Evolutionary conservation across 1,284 basidiomycete species (phyloP), one percentile per base, ranked within the genome.

Genomic region (Ustilago esculenta): DNA sequence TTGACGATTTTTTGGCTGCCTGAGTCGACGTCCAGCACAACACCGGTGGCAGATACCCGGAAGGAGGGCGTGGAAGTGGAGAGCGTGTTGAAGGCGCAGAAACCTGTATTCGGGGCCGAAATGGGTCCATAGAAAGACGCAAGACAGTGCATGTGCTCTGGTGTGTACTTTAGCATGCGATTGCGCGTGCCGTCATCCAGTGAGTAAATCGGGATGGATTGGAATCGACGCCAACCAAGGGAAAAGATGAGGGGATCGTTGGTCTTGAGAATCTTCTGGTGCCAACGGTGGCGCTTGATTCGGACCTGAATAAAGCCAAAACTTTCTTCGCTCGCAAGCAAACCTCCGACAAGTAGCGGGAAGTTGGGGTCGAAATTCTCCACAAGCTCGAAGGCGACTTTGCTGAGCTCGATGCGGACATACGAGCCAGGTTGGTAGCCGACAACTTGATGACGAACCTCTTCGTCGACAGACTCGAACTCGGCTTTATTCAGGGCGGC

Each of bases 91-190:
- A 99, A 98, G 1, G 95, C 92, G 82, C 94, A 97, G 84, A 98
- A 64, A 7, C 95, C 94, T 0, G 93, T 97, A 82, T 97, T 97
- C 15, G 77, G 80, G 32, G 75, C 67, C 8, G 69, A 60, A 25
- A 69, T 52, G 9, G 80, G 78, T 1, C 73, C 78, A 39, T 77
- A 81, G 84, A 98, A 98, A 0, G 94, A 95, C 2, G 95, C 95
- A 76, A 90, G 92, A 79, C 95, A 98, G 82, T 98, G 96, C 93
- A 96, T 97, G 80, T 99, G 95, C 83, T 98, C 96, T 0, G 95
- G 95, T 0, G 96, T 98, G 82, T 99, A 99, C 85, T 99, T 98
- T 83, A 99, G 90, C 91, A 98, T 92, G 41, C 96, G 91, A 88
- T 98, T 98, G 24, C 96, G 66, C 46, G 73, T 79, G 6, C 79